phyloP scores from a whole-genome alignment of 2,329 filamentous ascomycete species.

The Diaporthe longicolla region DNA sequence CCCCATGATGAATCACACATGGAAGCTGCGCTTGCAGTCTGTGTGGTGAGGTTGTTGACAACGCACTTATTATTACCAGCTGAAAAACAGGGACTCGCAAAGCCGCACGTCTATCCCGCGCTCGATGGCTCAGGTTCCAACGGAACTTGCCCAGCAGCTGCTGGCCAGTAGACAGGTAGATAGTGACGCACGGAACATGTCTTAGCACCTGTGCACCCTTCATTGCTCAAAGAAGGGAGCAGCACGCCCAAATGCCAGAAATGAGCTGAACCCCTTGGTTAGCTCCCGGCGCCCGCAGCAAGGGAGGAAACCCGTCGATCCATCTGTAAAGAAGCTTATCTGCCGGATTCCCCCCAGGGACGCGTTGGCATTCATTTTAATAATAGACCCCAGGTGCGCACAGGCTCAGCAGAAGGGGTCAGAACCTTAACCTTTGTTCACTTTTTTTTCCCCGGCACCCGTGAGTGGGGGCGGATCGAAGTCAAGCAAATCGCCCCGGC shows the following conservation, averaged over 20 bases:
- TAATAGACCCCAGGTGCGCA: neutral
- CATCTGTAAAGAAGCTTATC: conserved; percentile 10
- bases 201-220: neutral
- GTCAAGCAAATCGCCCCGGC: neutral
- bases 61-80: neutral
- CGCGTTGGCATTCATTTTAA: conserved; percentile 18
- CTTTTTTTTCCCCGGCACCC: neutral
- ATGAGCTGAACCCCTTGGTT: neutral
- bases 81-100: neutral
- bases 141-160: neutral
- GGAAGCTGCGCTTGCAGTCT: neutral
- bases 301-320: conserved; percentile 4
- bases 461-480: conserved; percentile 19
- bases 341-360: neutral
- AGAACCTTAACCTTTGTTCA: conserved; percentile 15
- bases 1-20: neutral
- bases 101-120: neutral
- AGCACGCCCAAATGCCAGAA: neutral
- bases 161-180: no score
- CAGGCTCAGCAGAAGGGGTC: conserved; percentile 12
- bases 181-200: conserved; percentile 12
- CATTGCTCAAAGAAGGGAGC: conserved; percentile 24
- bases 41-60: neutral
- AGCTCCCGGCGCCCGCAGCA: conserved; percentile 12
- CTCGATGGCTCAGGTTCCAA: neutral